Percentiles rank a stretch among this genome's conserved stretches.
These are phyloP conservation scores for Apiospora sp. DNA, from an alignment of 2,329 filamentous ascomycete genomes.

Conservation along the genomic window DNA sequence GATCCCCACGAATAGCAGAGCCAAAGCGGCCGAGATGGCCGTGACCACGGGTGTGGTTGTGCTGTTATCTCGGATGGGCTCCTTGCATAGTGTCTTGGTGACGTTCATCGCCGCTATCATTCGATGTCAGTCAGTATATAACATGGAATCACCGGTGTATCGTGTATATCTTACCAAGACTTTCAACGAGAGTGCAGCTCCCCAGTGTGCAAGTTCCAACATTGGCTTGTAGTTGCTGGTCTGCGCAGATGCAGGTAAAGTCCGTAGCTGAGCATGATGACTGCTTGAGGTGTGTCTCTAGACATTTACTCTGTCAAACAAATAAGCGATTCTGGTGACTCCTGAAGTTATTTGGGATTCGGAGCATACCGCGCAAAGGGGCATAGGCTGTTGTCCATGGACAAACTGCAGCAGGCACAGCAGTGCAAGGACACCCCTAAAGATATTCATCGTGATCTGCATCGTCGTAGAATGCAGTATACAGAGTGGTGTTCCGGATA, in stretches of 20 bases:
- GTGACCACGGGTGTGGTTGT: not conserved
- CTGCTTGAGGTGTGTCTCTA: not conserved
- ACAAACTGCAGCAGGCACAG: not conserved
- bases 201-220: not conserved
- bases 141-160: not conserved
- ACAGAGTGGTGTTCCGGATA: not conserved
- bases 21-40: not conserved
- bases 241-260: not conserved
- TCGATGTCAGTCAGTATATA: not conserved
- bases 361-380: not conserved
- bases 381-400: not conserved
- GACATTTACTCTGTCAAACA: not conserved
- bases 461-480: not conserved
- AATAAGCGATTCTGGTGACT: not conserved
- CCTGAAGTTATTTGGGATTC: not conserved
- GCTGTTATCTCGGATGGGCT: not conserved
- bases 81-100: not conserved
- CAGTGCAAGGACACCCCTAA: not conserved
- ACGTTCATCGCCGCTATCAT: slow-evolving; percentile 6
- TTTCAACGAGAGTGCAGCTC: not conserved
- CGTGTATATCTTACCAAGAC: not conserved
- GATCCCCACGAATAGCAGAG: not conserved
- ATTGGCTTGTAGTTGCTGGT: not conserved
- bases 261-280: not conserved
- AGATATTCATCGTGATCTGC: not conserved